Conservation (phyloP, 2,329 filamentous ascomycete genomes). For the Botrytis fragariae region DNA sequence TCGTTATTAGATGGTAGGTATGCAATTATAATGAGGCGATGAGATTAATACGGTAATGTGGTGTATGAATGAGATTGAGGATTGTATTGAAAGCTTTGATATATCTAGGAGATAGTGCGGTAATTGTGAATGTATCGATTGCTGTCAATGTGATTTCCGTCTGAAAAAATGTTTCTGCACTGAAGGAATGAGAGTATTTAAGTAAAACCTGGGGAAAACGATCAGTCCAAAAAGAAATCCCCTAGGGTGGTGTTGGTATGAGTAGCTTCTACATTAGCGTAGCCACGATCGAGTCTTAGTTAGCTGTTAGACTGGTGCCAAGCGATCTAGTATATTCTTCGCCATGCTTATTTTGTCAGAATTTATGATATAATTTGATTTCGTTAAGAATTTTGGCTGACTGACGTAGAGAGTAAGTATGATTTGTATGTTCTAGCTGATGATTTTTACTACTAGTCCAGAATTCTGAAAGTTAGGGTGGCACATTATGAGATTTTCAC, state of each 20-base stretch:
- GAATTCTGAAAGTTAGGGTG: fast-evolving
- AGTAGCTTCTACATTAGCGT: neutral
- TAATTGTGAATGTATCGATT: neutral
- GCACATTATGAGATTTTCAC: neutral
- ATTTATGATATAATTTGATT: neutral
- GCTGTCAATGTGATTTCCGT: neutral
- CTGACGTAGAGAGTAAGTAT: neutral
- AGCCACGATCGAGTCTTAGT: neutral
- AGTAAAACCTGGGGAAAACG: neutral
- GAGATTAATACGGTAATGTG: neutral
- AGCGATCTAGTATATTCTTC: neutral
- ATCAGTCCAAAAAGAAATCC: neutral
- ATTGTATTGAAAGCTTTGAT: neutral
- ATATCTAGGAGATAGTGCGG: neutral
- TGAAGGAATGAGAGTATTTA: neutral
- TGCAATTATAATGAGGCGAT: neutral
- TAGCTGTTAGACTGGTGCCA: neutral
- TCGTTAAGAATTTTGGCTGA: neutral
- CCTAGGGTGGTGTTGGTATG: neutral
- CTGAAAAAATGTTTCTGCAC: neutral
- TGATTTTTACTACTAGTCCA: neutral
- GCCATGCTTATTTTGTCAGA: neutral
- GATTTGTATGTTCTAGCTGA: neutral
- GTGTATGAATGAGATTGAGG: neutral
- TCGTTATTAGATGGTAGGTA: neutral